Evolutionary conservation across 768 basidiomycete genomes (phyloP).

Genomic region (Mycena sanguinolenta): DNA sequence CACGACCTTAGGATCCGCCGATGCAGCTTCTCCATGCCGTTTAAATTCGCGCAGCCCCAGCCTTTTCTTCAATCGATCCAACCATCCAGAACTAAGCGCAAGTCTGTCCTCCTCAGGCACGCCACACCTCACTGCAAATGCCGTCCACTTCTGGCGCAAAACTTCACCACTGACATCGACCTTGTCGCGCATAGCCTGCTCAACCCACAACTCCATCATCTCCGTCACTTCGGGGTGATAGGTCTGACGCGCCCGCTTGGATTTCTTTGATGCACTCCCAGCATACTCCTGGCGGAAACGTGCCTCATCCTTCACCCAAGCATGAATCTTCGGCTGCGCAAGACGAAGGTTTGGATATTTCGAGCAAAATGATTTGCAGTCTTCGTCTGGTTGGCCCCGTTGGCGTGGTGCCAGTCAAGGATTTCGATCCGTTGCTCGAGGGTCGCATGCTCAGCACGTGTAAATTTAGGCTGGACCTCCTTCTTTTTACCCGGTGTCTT

Average conservation of each 20-base stretch:
- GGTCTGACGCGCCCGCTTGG: conserved; percentile 45
- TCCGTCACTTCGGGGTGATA: too few species aligned
- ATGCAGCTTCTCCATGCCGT: conserved; percentile 52
- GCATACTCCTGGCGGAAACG: conserved; percentile 41
- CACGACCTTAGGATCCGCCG: conserved; percentile 38
- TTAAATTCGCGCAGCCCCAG: conserved; percentile 44
- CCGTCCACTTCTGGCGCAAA: conserved; percentile 48
- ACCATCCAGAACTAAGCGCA: conserved; percentile 52
- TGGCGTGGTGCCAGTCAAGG: conserved; percentile 44
- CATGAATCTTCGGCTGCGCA: conserved; percentile 42
- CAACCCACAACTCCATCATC: conserved; percentile 53
- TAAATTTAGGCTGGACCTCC: conserved; percentile 6
- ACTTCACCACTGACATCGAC: conserved; percentile 50
- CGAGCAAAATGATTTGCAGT: conserved; percentile 41
- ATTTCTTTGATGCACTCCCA: conserved; percentile 4
- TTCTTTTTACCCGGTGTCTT: neutral
- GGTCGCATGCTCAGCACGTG: conserved; percentile 40
- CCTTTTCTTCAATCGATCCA: conserved; percentile 42
- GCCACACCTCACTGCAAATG: conserved; percentile 48
- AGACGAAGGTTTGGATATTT: conserved; percentile 45
- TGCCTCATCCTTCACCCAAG: conserved; percentile 46
- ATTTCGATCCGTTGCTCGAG: conserved; percentile 44
- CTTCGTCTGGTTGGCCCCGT: conserved; percentile 41
- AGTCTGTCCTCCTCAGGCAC: conserved; percentile 49
- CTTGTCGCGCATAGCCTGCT: conserved; percentile 47